A percentile compares a stretch with the other conserved stretches of the same genome.
phyloP scores from a whole-genome alignment of 805 yeast genomes.

The Kluyveromyces starmeri region DNA sequence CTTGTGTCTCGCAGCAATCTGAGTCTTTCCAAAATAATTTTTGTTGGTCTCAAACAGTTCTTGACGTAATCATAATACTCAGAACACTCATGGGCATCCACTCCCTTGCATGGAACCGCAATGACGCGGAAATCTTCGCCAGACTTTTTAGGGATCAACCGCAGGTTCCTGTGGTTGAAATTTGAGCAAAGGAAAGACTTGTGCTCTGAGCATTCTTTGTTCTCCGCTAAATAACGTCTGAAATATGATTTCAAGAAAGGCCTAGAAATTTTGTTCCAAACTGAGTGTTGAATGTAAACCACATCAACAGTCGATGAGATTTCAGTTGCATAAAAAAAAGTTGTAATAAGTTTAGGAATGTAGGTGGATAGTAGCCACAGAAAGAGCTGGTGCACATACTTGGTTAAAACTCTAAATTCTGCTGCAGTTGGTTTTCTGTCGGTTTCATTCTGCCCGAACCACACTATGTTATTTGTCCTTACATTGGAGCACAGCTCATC shows the following conservation, averaged over 20 bases:
- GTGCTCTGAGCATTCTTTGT: slow-evolving; percentile 14
- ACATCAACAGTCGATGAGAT: slow-evolving; percentile 34
- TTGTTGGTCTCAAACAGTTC: slow-evolving; percentile 37
- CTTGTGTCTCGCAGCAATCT: slow-evolving; percentile 20
- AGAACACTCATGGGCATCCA: slow-evolving; percentile 26
- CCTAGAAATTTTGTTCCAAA: slow-evolving; percentile 42
- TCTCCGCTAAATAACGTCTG: slow-evolving; percentile 27
- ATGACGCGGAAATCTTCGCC: slow-evolving; percentile 48
- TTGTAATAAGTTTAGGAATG: slow-evolving; percentile 38
- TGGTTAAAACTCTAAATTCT: slow-evolving; percentile 4
- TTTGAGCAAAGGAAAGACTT: slow-evolving; percentile 15
- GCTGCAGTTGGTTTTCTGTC: not conserved
- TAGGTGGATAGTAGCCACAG: slow-evolving; percentile 49
- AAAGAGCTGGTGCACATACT: slow-evolving; percentile 31
- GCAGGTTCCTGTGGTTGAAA: slow-evolving; percentile 33
- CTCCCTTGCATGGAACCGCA: slow-evolving; percentile 41
- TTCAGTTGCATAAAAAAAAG: slow-evolving; percentile 64
- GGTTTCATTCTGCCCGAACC: slow-evolving; percentile 46
- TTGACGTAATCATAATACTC: slow-evolving; percentile 30
- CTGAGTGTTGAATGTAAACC: slow-evolving; percentile 45
- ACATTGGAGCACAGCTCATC: slow-evolving; percentile 26
- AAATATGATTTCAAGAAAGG: slow-evolving; percentile 38
- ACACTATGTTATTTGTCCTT: slow-evolving; percentile 36
- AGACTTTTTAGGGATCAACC: slow-evolving; percentile 50
- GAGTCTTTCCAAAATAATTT: slow-evolving; percentile 29